These are phyloP conservation scores for Jacaranda copaia DNA, from an alignment of 257 asterid genomes.

Conservation along the genomic window DNA sequence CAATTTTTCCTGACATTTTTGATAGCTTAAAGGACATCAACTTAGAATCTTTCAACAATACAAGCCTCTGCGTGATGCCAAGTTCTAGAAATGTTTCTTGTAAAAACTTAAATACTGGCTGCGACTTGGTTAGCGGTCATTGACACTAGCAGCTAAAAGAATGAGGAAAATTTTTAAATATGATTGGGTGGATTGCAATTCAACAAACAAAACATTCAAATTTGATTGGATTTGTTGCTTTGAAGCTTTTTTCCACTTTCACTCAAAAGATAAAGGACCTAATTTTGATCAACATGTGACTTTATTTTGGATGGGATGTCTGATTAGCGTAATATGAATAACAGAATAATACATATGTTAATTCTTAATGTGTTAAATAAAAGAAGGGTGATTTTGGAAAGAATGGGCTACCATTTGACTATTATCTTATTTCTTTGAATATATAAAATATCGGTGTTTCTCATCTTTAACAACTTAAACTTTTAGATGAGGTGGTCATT, in stretches of 20 bases:
- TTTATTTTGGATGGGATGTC: neutral
- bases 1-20: neutral
- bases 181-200: constrained; percentile 4
- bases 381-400: neutral
- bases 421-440: neutral
- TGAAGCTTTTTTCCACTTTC: neutral
- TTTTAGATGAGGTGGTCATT: no score
- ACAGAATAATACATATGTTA: neutral
- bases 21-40: neutral
- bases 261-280: neutral
- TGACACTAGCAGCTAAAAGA: neutral
- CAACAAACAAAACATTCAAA: neutral
- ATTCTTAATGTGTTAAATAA: neutral
- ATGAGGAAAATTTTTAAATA: neutral
- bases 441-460: no score
- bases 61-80: neutral
- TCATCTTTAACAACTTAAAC: no score
- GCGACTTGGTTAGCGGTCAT: neutral
- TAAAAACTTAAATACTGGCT: neutral
- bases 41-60: neutral
- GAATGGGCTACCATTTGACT: neutral
- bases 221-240: neutral
- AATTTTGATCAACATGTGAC: neutral
- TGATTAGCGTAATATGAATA: neutral
- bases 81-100: neutral